These are phyloP conservation scores for Cylindrotheca fusiformis DNA, from an alignment of 108 stramenopile genomes.

Conservation along the genomic window DNA sequence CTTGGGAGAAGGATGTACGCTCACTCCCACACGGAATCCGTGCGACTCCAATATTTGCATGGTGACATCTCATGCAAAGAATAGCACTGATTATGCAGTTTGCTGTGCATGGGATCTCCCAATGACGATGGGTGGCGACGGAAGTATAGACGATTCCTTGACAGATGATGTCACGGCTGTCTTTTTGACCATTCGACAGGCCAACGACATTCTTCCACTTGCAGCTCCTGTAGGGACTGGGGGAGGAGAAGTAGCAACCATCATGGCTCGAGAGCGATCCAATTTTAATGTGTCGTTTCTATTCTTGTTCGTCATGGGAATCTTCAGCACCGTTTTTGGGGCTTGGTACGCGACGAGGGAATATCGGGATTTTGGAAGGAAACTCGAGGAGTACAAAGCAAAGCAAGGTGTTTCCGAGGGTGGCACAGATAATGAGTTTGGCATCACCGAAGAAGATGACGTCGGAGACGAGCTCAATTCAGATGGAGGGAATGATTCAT, in stretches of 20 bases:
- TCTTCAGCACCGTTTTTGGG: not conserved
- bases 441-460: too few relatives aligned
- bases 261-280: constrained; percentile 4
- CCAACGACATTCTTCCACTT: constrained; percentile 8
- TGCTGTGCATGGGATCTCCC: constrained; percentile 41
- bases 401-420: too few relatives aligned
- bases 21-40: not conserved
- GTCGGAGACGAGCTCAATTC: too few relatives aligned
- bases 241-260: constrained; percentile 3
- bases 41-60: constrained; percentile 32
- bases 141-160: constrained; percentile 5
- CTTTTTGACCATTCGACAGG: constrained; percentile 32
- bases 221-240: not conserved
- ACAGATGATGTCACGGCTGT: constrained; percentile 22
- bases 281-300: constrained; percentile 23
- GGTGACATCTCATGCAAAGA: constrained; percentile 11
- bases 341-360: constrained; percentile 4
- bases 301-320: constrained; percentile 22
- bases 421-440: too few relatives aligned
- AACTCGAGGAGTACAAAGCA: not conserved
- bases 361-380: constrained; percentile 11
- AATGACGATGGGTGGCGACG: constrained; percentile 16
- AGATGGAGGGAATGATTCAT: too few relatives aligned
- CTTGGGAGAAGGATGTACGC: constrained; percentile 16
- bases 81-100: constrained; percentile 15